Evolutionary conservation across 2,329 filamentous ascomycete genomes (phyloP), one percentile per base, ranked within the genome.

Genomic region (Claviceps maximensis): DNA sequence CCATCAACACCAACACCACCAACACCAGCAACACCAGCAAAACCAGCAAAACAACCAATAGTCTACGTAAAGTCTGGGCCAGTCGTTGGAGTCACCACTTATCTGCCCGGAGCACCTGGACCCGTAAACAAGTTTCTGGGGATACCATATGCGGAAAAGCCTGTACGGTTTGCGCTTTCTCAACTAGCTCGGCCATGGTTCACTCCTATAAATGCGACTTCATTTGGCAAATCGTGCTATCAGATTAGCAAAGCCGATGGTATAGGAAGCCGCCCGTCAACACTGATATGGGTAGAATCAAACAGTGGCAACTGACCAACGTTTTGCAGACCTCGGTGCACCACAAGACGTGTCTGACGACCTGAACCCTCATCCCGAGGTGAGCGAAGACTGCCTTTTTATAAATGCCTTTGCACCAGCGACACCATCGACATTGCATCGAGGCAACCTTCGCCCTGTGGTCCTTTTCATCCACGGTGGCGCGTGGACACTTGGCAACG

Each of bases 381-480:
- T 63, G 49, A 65, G 63, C 17, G 60, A 65, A 47, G 62, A 65
- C 31, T 65, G 61, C 19, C 58, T 66, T 4, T 60, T 54, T 27
- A 55, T 64, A 2, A 64, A 66, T 29, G 57, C 61, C 4, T 65
- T 65, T 42, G 57, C 59, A 4, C 63, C 61, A 0, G 41, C 56
- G 4, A 49, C 25, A n/a, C n/a, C n/a, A n/a, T n/a, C n/a, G n/a
- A n/a, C n/a, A n/a, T n/a, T n/a, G n/a, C n/a, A 0, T 48, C 55
- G 1, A 52, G 25, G 0, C 53, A 57, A 2, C 33, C 40, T 6
- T 4, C 56, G 56, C 1, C 51, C 62, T 3, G 57, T 64, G 2
- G 33, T 64, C 1, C 46, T 65, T 10, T 65, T 61, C 44, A 60
- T 65, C 45, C 60, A 56, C 1, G 59, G 59, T 8, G 63, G 61